A percentile compares a stretch with the other conserved stretches of the same genome.
These are phyloP conservation scores for Microthlaspi erraticum DNA, from an alignment of 345 rosid genomes.

Conservation along the genomic window DNA sequence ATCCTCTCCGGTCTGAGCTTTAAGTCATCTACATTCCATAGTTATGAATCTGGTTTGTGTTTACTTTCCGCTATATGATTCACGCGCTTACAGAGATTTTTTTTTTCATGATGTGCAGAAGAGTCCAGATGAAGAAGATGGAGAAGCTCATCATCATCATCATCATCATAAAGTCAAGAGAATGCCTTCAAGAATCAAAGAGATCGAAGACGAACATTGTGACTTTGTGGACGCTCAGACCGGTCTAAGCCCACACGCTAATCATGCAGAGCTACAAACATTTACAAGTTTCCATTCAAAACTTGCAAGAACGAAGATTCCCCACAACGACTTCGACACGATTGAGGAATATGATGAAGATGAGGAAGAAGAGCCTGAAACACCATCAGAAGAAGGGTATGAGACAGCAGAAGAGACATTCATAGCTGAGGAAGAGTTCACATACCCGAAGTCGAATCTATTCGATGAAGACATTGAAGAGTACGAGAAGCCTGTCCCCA, in stretches of 20 bases:
- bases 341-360: conserved; percentile 28
- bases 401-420: conserved; percentile 76
- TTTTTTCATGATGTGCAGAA: conserved; percentile 49
- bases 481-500: conserved; percentile 57
- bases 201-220: conserved; percentile 43
- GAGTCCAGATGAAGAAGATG: conserved; percentile 68
- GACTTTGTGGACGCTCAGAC: conserved; percentile 40
- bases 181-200: conserved; percentile 36
- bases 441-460: conserved; percentile 60
- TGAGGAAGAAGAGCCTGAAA: conserved; percentile 45
- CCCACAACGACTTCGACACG: conserved; percentile 29
- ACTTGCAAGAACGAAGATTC: conserved; percentile 52
- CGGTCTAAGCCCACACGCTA: conserved; percentile 23
- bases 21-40: neutral
- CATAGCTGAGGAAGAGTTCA: conserved; percentile 73
- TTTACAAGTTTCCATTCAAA: conserved; percentile 44
- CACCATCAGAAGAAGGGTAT: conserved; percentile 64
- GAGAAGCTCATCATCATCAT: conserved; percentile 36
- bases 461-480: conserved; percentile 64
- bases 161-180: conserved; percentile 32
- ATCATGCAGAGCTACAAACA: conserved; percentile 40
- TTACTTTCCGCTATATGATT: conserved; percentile 7
- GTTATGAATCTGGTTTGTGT: conserved; percentile 11
- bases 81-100: conserved; percentile 18
- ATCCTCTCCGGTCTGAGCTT: conserved; percentile 43